Conservation (phyloP, 2,329 filamentous ascomycete genomes). For the Tolypocladium ophioglossoides region DNA sequence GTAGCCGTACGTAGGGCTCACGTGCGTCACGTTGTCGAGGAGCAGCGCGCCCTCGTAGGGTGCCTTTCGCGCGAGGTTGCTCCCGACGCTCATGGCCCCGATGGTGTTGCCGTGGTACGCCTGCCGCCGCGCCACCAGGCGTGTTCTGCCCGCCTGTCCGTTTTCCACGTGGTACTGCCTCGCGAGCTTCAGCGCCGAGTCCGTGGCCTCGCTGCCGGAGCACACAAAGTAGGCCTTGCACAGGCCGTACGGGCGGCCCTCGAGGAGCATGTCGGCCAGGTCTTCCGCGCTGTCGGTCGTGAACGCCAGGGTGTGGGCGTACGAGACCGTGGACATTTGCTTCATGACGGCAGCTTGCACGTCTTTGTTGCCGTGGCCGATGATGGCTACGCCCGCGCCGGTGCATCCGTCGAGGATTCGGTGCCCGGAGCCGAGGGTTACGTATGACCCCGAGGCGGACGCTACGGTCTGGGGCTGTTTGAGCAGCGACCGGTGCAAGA, state of each 20-base stretch:
- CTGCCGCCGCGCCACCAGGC: conserved; percentile 31
- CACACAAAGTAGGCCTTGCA: conserved; percentile 25
- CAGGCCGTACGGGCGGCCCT: conserved; percentile 24
- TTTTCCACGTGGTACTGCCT: conserved; percentile 36
- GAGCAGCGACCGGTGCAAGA: conserved; percentile 24
- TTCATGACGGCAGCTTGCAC: conserved; percentile 48
- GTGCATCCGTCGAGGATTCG: conserved; percentile 59
- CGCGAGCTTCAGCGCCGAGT: conserved; percentile 37
- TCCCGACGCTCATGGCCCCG: conserved; percentile 54
- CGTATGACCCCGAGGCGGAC: conserved; percentile 28
- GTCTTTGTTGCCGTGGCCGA: conserved; percentile 55
- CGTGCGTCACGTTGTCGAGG: conserved; percentile 38
- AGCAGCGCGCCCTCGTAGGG: conserved; percentile 39
- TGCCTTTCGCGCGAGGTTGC: conserved; percentile 47
- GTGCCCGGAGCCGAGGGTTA: conserved; percentile 21
- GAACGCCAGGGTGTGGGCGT: conserved; percentile 18
- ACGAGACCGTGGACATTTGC: conserved; percentile 49
- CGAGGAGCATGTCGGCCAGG: conserved; percentile 23
- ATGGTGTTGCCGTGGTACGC: conserved; percentile 43
- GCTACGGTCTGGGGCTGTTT: conserved; percentile 23
- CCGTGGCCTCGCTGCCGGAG: conserved; percentile 28
- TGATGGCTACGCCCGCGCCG: conserved; percentile 46
- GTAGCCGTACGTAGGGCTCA: conserved; percentile 59
- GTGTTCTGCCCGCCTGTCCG: conserved; percentile 19
- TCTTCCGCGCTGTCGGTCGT: conserved; percentile 40